Base-by-base conservation (phyloP, 2,329 filamentous ascomycete genomes). In the Berkeleyomyces basicola region DNA sequence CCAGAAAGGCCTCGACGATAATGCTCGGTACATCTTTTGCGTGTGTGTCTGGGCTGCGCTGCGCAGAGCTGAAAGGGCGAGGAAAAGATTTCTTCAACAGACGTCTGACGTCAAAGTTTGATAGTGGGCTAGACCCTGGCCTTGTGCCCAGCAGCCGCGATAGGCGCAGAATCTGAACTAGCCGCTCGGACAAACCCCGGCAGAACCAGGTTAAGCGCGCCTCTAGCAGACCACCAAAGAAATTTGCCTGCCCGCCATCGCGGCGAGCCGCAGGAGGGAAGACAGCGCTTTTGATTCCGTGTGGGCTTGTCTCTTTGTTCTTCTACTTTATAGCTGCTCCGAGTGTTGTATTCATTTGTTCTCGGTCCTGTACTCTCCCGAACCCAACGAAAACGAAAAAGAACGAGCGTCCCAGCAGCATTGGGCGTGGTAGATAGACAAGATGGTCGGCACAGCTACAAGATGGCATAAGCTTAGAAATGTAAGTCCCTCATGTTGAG, bases 381-480 rank as follows among this genome's bases (percentile, higher is more conserved):
- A 36, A 16, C 49, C 23, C 23, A 23, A 23, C 23, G 23, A 23
- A 23, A 53, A 58, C 55, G 10, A 58, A 16, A 3, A 11, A n/a
- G 16, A 42, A 58, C 39, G 39, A 37, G 55, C 55, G 2, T 53
- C 33, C 49, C 49, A 37, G 49, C 49, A 33, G 31, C 37, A 36
- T 33, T 53, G 49, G 49, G 33, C 14, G 23, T n/a, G 49, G 37
- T 11, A 59, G 33, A 61, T 42, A 39, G 49, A 44, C 68, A 72
- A 68, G 63, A 82, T 82, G 80, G 76, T 78, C 61, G 75, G 66
- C 44, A 65, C 67, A 63, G 64, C 62, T 44, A 63, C 65, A 74
- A 85, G 87, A 69, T 85, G 88, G 83, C 82, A 84, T 72, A 82
- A 82, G 73, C 75, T 90, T 70, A 82, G 82, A 72, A 75, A 79